phyloP scores from a whole-genome alignment of 768 basidiomycete genomes.

The Amanita rubescens region DNA sequence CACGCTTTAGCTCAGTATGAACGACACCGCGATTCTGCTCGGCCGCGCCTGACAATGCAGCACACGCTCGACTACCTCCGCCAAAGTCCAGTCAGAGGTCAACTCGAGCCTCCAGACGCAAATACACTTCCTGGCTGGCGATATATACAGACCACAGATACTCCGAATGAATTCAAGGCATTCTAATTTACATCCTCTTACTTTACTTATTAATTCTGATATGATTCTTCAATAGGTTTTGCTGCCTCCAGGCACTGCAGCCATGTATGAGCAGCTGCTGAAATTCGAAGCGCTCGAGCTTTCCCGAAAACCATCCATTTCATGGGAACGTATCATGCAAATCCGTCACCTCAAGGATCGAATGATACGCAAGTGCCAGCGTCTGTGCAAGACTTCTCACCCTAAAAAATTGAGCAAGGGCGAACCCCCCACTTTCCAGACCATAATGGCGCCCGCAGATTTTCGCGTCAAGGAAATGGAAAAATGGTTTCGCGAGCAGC shows the following conservation, averaged over 20 bases:
- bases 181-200: neutral
- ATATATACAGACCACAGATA: slow-evolving; percentile 71
- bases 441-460: slow-evolving; percentile 60
- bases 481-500: slow-evolving; percentile 60
- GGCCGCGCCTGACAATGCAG: slow-evolving; percentile 6
- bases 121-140: slow-evolving; percentile 53
- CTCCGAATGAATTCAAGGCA: slow-evolving; percentile 69
- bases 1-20: neutral
- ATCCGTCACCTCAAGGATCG: slow-evolving; percentile 76
- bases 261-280: slow-evolving; percentile 59
- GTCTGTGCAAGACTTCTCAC: slow-evolving; percentile 25
- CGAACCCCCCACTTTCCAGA: slow-evolving; percentile 46
- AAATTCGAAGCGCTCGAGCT: slow-evolving; percentile 57
- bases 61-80: slow-evolving; percentile 46
- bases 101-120: slow-evolving; percentile 61
- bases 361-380: slow-evolving; percentile 74
- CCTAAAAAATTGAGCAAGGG: slow-evolving; percentile 17
- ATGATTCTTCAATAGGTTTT: slow-evolving; percentile 41
- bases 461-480: slow-evolving; percentile 77
- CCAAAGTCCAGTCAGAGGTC: slow-evolving; percentile 64
- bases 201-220: neutral
- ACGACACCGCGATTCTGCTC: neutral
- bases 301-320: slow-evolving; percentile 43
- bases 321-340: slow-evolving; percentile 65
- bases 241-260: slow-evolving; percentile 58